A percentile compares a stretch with the other conserved stretches of the same genome.
These are phyloP conservation scores for Lenwebbia sp. DNA, from an alignment of 345 rosid species.

Conservation along the genomic window DNA sequence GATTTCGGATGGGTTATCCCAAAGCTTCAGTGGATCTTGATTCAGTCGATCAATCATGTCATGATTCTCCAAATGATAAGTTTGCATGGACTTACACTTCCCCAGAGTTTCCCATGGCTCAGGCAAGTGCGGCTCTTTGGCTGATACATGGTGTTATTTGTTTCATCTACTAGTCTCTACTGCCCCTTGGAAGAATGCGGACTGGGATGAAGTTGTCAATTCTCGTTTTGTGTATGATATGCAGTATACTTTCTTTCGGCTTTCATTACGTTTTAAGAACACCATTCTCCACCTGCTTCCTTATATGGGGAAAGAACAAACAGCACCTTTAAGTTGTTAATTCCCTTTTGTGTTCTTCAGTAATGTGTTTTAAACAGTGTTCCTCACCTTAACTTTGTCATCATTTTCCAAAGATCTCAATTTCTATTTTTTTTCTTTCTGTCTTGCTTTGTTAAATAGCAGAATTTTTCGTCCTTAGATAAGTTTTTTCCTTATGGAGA, in stretches of 20 bases:
- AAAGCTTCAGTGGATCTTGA: constrained; percentile 11
- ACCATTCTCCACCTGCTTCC: not conserved
- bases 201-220: not conserved
- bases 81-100: constrained; percentile 80
- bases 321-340: not conserved
- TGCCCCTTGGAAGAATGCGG: not conserved
- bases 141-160: not conserved
- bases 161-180: not conserved
- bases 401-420: not conserved
- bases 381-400: not conserved
- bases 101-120: constrained; percentile 81
- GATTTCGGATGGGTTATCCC: constrained; percentile 60
- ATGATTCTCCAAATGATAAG: constrained; percentile 21
- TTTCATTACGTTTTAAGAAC: not conserved
- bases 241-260: not conserved
- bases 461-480: not conserved
- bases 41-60: constrained; percentile 11
- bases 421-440: not conserved
- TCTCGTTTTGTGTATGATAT: not conserved
- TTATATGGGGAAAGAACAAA: not conserved
- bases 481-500: not conserved
- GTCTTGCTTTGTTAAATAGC: not conserved
- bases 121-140: constrained; percentile 28
- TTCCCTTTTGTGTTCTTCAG: not conserved
- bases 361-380: not conserved